phyloP scores from a whole-genome alignment of 176 grass and related monocot species.

The Phragmites australis region DNA sequence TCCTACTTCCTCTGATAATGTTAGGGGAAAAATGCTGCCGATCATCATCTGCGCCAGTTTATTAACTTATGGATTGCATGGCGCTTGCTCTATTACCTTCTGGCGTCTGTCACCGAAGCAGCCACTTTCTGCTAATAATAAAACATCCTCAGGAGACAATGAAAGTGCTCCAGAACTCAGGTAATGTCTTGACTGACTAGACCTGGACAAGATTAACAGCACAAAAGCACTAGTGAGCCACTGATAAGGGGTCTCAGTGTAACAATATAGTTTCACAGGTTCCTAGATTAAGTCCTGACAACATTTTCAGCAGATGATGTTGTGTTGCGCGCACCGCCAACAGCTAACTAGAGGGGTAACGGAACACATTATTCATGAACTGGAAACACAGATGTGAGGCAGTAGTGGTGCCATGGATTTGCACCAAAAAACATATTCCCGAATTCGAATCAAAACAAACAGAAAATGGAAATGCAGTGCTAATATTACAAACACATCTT shows the following conservation, averaged over 20 bases:
- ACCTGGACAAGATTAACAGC: constrained; percentile 45
- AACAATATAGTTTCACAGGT: not conserved
- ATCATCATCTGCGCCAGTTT: constrained; percentile 1
- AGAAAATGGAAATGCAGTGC: not conserved
- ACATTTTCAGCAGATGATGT: not conserved
- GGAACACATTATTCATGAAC: not conserved
- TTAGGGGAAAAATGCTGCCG: constrained; percentile 8
- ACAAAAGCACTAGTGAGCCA: not conserved
- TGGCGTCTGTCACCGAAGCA: constrained; percentile 45
- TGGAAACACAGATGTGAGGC: not conserved
- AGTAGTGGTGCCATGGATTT: not conserved
- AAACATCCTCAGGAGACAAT: constrained; percentile 47
- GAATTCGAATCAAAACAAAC: not conserved
- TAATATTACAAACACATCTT: not conserved
- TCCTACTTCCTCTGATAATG: constrained; percentile 27
- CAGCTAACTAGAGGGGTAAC: not conserved
- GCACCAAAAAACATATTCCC: not conserved
- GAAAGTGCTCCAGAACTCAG: constrained; percentile 58
- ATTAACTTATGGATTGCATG: constrained; percentile 24
- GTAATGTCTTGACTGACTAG: constrained; percentile 64
- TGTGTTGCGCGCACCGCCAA: not conserved
- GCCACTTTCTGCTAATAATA: constrained; percentile 60
- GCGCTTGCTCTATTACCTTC: constrained; percentile 28
- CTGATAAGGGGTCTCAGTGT: not conserved
- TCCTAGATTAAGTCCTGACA: not conserved